Evolutionary conservation across 2,329 filamentous ascomycete species (phyloP).

Genomic region (Cladosporium austrohemisphaericum): DNA sequence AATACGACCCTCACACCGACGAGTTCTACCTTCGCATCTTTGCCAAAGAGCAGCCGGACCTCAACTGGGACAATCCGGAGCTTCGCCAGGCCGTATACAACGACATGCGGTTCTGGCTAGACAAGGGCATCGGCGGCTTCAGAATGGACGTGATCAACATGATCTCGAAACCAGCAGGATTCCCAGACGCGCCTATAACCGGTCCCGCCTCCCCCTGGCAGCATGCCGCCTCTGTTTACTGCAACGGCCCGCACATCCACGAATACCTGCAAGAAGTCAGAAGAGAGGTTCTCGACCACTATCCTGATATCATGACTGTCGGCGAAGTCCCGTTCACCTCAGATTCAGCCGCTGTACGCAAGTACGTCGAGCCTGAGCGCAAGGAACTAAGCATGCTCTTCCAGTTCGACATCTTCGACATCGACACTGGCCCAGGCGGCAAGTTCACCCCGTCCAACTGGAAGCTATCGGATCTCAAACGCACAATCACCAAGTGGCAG

Average conservation of each 20-base stretch:
- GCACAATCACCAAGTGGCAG: conserved; percentile 55
- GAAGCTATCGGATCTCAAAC: conserved; percentile 44
- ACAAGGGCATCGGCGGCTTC: conserved; percentile 58
- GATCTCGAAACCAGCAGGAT: conserved; percentile 20
- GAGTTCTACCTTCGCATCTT: conserved; percentile 79
- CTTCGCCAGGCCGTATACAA: conserved; percentile 68
- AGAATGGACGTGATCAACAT: conserved; percentile 30
- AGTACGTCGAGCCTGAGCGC: conserved; percentile 48
- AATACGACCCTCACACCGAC: conserved; percentile 66
- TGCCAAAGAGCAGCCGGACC: conserved; percentile 70
- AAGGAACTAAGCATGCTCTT: conserved; percentile 67
- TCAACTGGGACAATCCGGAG: conserved; percentile 75
- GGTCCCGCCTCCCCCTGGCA: conserved; percentile 17
- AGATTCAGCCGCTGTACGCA: conserved; percentile 47
- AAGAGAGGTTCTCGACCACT: conserved; percentile 35
- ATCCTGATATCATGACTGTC: conserved; percentile 48
- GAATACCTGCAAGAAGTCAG: conserved; percentile 45
- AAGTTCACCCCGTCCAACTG: conserved; percentile 50
- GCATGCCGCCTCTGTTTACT: conserved; percentile 17
- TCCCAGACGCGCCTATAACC: conserved; percentile 20
- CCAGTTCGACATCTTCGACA: conserved; percentile 59
- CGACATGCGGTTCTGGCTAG: conserved; percentile 67
- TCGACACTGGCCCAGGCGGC: conserved; percentile 48
- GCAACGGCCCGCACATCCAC: conserved; percentile 40
- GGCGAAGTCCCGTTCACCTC: conserved; percentile 48